These are phyloP conservation scores for Apiosordaria backusii DNA, from an alignment of 495 filamentous ascomycete species.

Conservation along the genomic window DNA sequence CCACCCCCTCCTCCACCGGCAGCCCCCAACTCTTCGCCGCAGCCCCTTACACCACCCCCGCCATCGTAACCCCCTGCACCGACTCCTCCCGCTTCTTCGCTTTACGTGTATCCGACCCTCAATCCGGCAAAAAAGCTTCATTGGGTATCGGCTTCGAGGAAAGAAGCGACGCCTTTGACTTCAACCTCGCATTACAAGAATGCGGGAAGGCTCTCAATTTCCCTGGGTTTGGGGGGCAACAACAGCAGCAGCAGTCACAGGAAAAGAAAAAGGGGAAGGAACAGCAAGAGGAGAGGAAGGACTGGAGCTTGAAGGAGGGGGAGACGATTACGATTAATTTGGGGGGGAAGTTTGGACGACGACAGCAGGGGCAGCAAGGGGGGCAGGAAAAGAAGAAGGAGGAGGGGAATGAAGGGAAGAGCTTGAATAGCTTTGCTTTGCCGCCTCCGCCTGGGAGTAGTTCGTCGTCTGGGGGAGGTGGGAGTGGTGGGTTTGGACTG, in stretches of 20 bases:
- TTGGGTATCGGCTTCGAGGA: slow-evolving; percentile 86
- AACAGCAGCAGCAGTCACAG: slow-evolving; percentile 11
- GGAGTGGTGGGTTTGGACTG: slow-evolving; percentile 13
- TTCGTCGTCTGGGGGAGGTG: slow-evolving; percentile 22
- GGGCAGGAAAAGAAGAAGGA: slow-evolving; percentile 15
- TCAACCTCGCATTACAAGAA: slow-evolving; percentile 74
- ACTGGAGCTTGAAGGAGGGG: slow-evolving; percentile 77
- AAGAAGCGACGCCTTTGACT: slow-evolving; percentile 76
- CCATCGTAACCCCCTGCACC: slow-evolving; percentile 64
- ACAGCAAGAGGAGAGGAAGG: slow-evolving; percentile 54
- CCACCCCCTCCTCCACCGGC: slow-evolving; percentile 20
- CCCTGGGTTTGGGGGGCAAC: slow-evolving; percentile 7
- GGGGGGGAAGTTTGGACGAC: slow-evolving; percentile 50
- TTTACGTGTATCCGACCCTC: slow-evolving; percentile 67
- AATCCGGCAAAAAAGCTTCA: slow-evolving; percentile 63
- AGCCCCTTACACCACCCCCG: slow-evolving; percentile 60
- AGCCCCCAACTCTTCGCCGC: slow-evolving; percentile 62
- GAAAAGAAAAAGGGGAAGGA: slow-evolving; percentile 28
- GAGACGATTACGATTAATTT: slow-evolving; percentile 81
- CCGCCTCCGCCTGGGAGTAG: slow-evolving; percentile 44
- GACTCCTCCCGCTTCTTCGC: slow-evolving; percentile 80
- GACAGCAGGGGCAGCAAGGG: slow-evolving; percentile 21
- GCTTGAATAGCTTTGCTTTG: slow-evolving; percentile 41
- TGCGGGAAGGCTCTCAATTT: slow-evolving; percentile 56
- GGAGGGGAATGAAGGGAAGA: slow-evolving; percentile 13